Evolutionary conservation across 2,329 filamentous ascomycete species (phyloP), one percentile per base, ranked within the genome.

Genomic region (Microsporum ferrugineum): DNA sequence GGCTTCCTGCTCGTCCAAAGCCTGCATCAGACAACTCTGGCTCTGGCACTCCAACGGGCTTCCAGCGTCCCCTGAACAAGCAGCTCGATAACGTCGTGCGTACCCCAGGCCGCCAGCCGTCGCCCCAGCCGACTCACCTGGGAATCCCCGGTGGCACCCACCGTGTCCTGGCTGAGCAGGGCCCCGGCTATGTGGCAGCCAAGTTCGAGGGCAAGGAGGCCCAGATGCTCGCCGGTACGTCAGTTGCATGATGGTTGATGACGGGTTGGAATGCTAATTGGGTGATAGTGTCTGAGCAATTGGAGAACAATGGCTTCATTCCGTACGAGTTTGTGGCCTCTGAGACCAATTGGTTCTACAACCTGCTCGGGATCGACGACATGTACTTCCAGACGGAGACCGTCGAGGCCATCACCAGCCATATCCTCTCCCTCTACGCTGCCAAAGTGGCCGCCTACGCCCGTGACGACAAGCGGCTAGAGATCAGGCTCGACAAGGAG

Each of bases 321-420:
- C 94, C 94, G 1, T 81, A 83, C 61, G 81, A 88, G 59, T 88
- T 95, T 66, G 82, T 96, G 65, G 88, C 95, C 65, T 82, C 85
- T 31, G 91, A 99, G 77, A 89, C 91, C 58, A 82, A 84, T 63
- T 99, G 94, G 92, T 99, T 99, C 80, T 99, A 99, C 80, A 89
- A 94, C 73, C 88, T 95, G 75, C 84, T 99, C 29, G 94, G 94
- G 68, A 99, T 99, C 69, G 94, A 99, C 71, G 94, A 96, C 80
- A 92, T 95, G 77, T 97, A 96, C 80, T 97, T 97, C 78, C 86
- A 91, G 72, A 91, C 92, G 66, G 91, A 96, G 78, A 84, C 82
- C 3, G 88, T 88, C 17, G 85, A 89, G 61, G 89, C 89, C 62
- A 95, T 99, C 71, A 88, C 91, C 67, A 95, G 87, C 74, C 91